A percentile compares a stretch with the other conserved stretches of the same genome.
These are phyloP conservation scores for Pseudogymnoascus destructans DNA, from an alignment of 2,329 filamentous ascomycete genomes.

Conservation along the genomic window DNA sequence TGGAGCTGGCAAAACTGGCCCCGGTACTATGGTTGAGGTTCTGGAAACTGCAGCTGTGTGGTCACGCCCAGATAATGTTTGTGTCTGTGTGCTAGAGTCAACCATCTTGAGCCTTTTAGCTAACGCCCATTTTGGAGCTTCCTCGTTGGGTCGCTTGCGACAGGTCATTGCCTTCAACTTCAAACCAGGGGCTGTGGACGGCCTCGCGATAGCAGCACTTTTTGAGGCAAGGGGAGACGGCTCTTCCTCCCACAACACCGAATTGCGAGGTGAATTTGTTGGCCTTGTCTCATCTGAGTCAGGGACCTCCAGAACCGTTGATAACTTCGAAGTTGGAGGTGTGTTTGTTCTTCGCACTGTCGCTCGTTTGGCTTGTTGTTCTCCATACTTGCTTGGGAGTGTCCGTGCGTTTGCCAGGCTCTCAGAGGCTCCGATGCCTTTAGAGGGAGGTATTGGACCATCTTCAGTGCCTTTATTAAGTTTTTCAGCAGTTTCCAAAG, in stretches of 20 bases:
- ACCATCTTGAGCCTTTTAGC: conserved; percentile 23
- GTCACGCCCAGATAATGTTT: conserved; percentile 15
- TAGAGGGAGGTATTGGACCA: neutral
- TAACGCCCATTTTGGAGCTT: neutral
- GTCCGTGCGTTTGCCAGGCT: conserved; percentile 7
- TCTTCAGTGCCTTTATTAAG: neutral
- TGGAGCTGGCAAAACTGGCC: neutral
- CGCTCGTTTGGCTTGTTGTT: conserved; percentile 1
- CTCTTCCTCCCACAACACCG: conserved; percentile 5
- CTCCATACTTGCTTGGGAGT: conserved; percentile 11
- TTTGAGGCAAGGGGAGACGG: conserved; percentile 17
- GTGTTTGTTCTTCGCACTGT: neutral
- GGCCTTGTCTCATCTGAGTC: neutral
- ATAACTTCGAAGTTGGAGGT: neutral
- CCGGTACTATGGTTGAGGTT: neutral
- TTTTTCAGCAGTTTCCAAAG: neutral
- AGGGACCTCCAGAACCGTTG: neutral
- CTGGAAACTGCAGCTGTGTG: conserved; percentile 11
- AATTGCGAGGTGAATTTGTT: neutral
- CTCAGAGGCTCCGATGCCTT: neutral
- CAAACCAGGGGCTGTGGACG: conserved; percentile 14
- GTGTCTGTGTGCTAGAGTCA: conserved; percentile 23
- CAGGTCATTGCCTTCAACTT: conserved; percentile 15
- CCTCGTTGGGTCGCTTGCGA: conserved; percentile 14
- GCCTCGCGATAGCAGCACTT: conserved; percentile 13